Base-by-base conservation (phyloP, 257 asterid genomes). In the Solanum pennellii region DNA sequence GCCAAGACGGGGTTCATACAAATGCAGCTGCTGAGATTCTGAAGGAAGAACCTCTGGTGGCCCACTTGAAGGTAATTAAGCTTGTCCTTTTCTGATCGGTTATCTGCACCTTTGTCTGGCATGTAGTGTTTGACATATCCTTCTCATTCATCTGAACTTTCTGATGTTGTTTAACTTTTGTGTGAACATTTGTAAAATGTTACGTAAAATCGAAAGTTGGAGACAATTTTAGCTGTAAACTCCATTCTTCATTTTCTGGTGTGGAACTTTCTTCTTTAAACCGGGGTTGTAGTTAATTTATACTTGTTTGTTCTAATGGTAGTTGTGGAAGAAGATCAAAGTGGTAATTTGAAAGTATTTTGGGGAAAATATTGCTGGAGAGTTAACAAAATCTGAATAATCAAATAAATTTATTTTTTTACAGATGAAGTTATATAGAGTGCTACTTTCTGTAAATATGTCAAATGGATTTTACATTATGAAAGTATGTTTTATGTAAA, bases 31-130 rank as follows among this genome's bases (percentile, higher is more conserved):
- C 93, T 45, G 91, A 88, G n/a, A 45, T 91, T 89, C 91, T 90
- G 85, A 94, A 88, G 76, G 98, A 95, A 89, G 98, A 94, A 84
- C 96, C 99, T 75, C 98, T 95, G 76, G 98, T 95, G 85, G 96
- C 95, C 59, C 99, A 96, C 62, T 92, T 97, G 88, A 97, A 95
- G 94, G 98, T 97, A 90, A 91, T 84, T 83, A 33, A 33, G 68
- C 42, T 56, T 23, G 27, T 77, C 56, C 49, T 27, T 29, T 86
- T 90, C 60, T 42, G 83, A 86, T 44, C 49, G 59, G 65, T 45
- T 79, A 25, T 79, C 65, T 25, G 84, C 41, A 79, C 65, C 41
- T 9, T 45, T 27, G 65, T 79, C 65, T 42, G 62, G 52, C 8
- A 79, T 79, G 41, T 79, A 79, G 84, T 79, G 65, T 79, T 45